A percentile compares a stretch with the other conserved stretches of the same genome.
phyloP scores from a whole-genome alignment of 352 stramenopile species.

The Globisporangium takayamanum region DNA sequence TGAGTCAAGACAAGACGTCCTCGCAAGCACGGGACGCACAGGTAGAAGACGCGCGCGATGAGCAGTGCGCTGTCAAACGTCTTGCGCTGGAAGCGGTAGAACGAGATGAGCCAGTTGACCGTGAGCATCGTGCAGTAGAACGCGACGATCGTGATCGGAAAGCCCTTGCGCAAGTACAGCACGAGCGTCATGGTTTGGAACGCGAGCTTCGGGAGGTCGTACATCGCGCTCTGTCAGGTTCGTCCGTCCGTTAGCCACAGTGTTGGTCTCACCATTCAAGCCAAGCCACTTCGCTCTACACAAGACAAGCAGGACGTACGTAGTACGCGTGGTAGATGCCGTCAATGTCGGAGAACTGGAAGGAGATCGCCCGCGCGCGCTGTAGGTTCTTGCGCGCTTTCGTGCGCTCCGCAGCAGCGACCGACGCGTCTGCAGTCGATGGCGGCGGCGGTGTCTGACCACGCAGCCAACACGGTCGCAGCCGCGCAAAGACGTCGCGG shows the following conservation, averaged over 20 bases:
- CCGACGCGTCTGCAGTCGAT: not conserved
- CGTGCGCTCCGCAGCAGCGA: not conserved
- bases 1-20: too few species aligned
- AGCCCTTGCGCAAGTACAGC: constrained; percentile 38
- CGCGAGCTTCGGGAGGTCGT: constrained; percentile 42
- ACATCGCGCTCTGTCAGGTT: constrained; percentile 22
- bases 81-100: constrained; percentile 37
- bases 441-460: not conserved
- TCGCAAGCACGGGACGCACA: constrained; percentile 13
- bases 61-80: constrained; percentile 25
- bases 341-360: constrained; percentile 15
- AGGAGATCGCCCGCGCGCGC: constrained; percentile 11
- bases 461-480: not conserved
- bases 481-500: not conserved
- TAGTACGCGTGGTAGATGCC: constrained; percentile 19
- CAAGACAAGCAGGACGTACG: not conserved
- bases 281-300: not conserved
- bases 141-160: constrained; percentile 29
- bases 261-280: not conserved
- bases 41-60: constrained; percentile 28
- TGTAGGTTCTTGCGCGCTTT: constrained; percentile 5
- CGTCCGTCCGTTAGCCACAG: not conserved
- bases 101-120: constrained; percentile 40
- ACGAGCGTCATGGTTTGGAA: constrained; percentile 40
- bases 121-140: constrained; percentile 33